These are phyloP conservation scores for Chaetomium olivaceum DNA, from an alignment of 2,329 filamentous ascomycete species.

Conservation along the genomic window DNA sequence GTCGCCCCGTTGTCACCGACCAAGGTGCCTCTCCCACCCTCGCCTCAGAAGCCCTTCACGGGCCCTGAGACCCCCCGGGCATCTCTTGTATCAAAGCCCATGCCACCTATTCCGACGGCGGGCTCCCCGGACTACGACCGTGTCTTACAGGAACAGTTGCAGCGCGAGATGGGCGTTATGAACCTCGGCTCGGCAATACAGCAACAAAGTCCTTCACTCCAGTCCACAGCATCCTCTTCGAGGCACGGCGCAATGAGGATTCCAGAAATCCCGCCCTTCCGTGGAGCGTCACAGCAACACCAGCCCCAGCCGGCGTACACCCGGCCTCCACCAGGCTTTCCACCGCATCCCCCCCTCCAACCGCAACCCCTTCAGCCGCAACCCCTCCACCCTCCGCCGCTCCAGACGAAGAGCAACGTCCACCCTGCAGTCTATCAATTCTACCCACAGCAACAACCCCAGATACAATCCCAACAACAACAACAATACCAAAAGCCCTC, in stretches of 20 bases:
- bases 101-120: slow-evolving; percentile 48
- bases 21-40: slow-evolving; percentile 62
- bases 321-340: neutral
- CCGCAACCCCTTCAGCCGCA: slow-evolving; percentile 25
- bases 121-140: slow-evolving; percentile 62
- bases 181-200: slow-evolving; percentile 48
- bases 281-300: slow-evolving; percentile 41
- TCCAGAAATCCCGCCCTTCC: slow-evolving; percentile 58
- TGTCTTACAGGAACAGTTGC: slow-evolving; percentile 62
- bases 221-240: slow-evolving; percentile 41
- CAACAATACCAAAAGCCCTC: slow-evolving; percentile 33
- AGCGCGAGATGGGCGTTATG: slow-evolving; percentile 60
- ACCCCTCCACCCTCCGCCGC: slow-evolving; percentile 7
- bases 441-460: slow-evolving; percentile 30
- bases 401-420: slow-evolving; percentile 3
- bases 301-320: slow-evolving; percentile 25
- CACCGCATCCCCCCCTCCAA: slow-evolving; percentile 1
- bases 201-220: slow-evolving; percentile 40
- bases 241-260: slow-evolving; percentile 47
- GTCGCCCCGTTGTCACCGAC: slow-evolving; percentile 55
- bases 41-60: slow-evolving; percentile 52
- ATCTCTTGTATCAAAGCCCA: slow-evolving; percentile 45
- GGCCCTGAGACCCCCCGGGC: slow-evolving; percentile 49
- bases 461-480: slow-evolving; percentile 21
- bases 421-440: slow-evolving; percentile 20